Percentiles rank a stretch among this genome's conserved stretches.
These are phyloP conservation scores for Hibiscus syriacus DNA, from an alignment of 345 rosid species.

Conservation along the genomic window DNA sequence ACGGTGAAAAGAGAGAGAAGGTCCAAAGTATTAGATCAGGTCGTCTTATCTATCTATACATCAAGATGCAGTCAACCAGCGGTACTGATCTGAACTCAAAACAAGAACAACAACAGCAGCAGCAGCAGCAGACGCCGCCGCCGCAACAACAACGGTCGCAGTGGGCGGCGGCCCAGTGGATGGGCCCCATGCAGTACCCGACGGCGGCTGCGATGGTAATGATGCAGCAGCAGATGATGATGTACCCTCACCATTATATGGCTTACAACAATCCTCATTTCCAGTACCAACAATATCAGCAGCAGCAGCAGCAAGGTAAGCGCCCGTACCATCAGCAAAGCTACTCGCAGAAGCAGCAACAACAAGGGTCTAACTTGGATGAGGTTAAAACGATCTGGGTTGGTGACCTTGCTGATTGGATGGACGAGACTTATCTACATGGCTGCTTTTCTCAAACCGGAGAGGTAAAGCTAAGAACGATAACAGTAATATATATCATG, in stretches of 20 bases:
- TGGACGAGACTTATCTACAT: conserved; percentile 77
- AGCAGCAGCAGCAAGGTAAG: conserved; percentile 15
- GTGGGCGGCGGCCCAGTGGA: conserved; percentile 47
- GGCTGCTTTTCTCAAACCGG: conserved; percentile 61
- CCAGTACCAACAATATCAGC: conserved; percentile 23
- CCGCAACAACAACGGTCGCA: conserved; percentile 33
- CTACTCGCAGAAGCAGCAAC: conserved; percentile 26
- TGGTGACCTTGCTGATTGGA: conserved; percentile 67
- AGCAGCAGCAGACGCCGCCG: conserved; percentile 4
- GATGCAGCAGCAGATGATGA: conserved; percentile 90
- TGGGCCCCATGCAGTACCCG: conserved; percentile 78
- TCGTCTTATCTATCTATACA: neutral
- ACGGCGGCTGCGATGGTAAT: conserved; percentile 78
- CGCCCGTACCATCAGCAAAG: conserved; percentile 20
- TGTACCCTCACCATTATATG: conserved; percentile 82
- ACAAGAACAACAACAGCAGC: conserved; percentile 19
- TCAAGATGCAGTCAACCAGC: conserved; percentile 43
- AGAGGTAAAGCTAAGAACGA: conserved; percentile 51
- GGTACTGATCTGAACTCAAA: conserved; percentile 43
- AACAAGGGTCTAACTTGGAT: conserved; percentile 32
- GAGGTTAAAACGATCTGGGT: conserved; percentile 71
- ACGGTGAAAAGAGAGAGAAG: conserved; percentile 5
- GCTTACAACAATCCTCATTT: conserved; percentile 37
- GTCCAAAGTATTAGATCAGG: conserved; percentile 12
- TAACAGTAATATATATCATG: too few relatives aligned